Evolutionary conservation across 306 rosid genomes (phyloP).

Genomic region (Morella rubra): DNA sequence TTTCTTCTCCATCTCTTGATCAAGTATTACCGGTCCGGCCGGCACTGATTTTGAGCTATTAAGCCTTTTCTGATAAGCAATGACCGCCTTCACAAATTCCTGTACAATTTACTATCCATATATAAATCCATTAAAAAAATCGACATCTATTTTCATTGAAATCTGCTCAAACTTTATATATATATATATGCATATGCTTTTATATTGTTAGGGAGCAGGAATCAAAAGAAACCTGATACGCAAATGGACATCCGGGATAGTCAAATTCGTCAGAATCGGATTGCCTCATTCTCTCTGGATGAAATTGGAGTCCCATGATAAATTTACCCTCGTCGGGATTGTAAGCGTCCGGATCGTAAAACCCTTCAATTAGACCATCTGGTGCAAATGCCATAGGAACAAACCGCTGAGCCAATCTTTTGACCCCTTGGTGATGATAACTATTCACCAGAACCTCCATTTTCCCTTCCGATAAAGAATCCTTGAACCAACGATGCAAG

Average conservation of each 20-base stretch:
- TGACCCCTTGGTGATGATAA: conserved; percentile 94
- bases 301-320: conserved; percentile 93
- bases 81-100: conserved; percentile 91
- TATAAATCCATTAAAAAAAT: too few relatives aligned
- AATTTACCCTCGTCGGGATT: conserved; percentile 90
- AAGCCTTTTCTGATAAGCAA: conserved; percentile 71
- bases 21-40: conserved; percentile 43
- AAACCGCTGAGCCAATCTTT: conserved; percentile 78
- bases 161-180: too few relatives aligned
- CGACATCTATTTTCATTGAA: too few relatives aligned
- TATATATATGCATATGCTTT: too few relatives aligned
- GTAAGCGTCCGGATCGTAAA: conserved; percentile 86
- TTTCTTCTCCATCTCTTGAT: conserved; percentile 70
- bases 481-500: conserved; percentile 71
- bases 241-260: conserved; percentile 83
- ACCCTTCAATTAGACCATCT: conserved; percentile 87
- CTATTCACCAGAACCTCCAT: conserved; percentile 81
- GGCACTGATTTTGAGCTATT: conserved; percentile 37
- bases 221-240: conserved; percentile 58
- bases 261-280: conserved; percentile 79
- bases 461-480: conserved; percentile 51
- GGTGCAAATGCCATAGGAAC: conserved; percentile 82
- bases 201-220: background rate
- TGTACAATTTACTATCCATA: conserved; percentile 24
- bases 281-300: conserved; percentile 85